Evolutionary conservation across 2,329 filamentous ascomycete species (phyloP).

Genomic region (Aspergillus udagawae): DNA sequence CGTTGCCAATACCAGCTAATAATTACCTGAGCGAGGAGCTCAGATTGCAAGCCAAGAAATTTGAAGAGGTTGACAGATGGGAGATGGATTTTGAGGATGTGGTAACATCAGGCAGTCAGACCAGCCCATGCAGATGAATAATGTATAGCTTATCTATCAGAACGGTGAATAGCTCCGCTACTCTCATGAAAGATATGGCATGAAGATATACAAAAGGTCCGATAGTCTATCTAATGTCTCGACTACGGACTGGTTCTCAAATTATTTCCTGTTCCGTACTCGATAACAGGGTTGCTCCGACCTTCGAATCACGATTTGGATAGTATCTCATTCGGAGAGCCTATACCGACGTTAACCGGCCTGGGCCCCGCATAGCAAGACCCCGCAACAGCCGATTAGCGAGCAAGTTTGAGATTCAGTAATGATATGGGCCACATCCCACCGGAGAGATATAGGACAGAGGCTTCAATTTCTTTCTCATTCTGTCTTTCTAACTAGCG

Average conservation of each 20-base stretch:
- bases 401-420: background rate
- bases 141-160: background rate
- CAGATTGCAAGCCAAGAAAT: conserved; percentile 32
- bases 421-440: background rate
- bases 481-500: background rate
- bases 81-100: conserved; percentile 44
- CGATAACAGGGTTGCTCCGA: background rate
- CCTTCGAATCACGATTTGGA: background rate
- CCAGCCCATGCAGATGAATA: conserved; percentile 16
- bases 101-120: conserved; percentile 20
- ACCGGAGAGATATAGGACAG: background rate
- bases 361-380: conserved; percentile 16
- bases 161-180: background rate
- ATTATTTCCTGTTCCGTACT: background rate
- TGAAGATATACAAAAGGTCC: background rate
- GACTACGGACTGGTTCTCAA: background rate
- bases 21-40: conserved; percentile 35
- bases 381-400: conserved; percentile 3
- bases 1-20: conserved; percentile 7
- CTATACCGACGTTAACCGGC: background rate
- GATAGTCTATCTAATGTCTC: background rate
- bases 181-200: background rate
- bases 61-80: conserved; percentile 42
- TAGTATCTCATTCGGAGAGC: background rate
- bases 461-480: background rate